These are phyloP conservation scores for Funneliformis geosporum DNA, from an alignment of 192 early-diverging fungal species.

Conservation along the genomic window DNA sequence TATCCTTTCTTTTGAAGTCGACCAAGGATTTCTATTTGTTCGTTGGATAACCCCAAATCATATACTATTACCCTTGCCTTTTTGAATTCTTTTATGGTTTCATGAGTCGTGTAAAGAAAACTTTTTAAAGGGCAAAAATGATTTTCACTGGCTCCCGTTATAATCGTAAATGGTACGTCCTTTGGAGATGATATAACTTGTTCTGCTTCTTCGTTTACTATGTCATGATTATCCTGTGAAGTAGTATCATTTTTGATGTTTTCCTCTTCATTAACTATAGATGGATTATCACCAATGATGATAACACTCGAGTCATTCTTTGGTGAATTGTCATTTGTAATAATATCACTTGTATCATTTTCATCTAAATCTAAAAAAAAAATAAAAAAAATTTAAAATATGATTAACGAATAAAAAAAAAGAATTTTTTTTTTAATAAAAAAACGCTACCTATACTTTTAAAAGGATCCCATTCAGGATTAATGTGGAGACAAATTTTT, in stretches of 20 bases:
- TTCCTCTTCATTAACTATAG: too few species aligned
- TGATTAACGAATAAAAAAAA: not conserved
- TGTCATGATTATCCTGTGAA: too few species aligned
- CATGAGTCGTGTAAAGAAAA: not conserved
- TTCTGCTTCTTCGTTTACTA: not conserved
- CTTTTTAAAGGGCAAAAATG: not conserved
- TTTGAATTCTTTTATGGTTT: not conserved
- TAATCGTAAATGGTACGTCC: not conserved
- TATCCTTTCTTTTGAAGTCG: conserved; percentile 17
- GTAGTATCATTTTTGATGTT: too few species aligned
- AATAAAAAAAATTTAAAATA: not conserved
- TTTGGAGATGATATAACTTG: not conserved
- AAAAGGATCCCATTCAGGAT: not conserved
- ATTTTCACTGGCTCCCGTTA: not conserved
- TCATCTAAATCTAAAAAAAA: too few species aligned
- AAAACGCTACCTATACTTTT: not conserved
- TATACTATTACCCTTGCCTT: not conserved
- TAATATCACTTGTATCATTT: too few species aligned
- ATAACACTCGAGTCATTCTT: too few species aligned
- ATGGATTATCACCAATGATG: too few species aligned
- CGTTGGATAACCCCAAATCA: not conserved
- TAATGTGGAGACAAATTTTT: not conserved
- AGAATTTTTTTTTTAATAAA: not conserved
- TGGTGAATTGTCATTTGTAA: too few species aligned
- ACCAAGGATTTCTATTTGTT: not conserved